Conservation (phyloP, 73 alveolate genomes). For the Diophrys sp. region DNA sequence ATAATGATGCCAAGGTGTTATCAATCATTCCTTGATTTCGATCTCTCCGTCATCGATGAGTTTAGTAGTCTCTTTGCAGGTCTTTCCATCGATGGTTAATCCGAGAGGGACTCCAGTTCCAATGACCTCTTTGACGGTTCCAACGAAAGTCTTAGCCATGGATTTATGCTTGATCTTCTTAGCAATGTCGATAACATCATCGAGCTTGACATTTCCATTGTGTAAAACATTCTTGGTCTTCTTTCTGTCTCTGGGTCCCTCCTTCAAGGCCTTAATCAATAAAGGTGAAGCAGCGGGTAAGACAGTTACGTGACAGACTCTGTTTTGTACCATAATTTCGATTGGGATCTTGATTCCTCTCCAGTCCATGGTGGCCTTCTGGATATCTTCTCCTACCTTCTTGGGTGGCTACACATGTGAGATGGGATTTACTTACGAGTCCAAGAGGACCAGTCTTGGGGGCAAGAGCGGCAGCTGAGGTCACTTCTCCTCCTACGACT, state of each 20-base stretch:
- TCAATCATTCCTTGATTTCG: neutral
- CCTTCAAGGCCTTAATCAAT: conserved; percentile 75
- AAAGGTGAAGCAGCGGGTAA: conserved; percentile 82
- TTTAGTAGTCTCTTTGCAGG: conserved; percentile 32
- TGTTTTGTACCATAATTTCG: conserved; percentile 71
- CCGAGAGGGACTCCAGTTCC: conserved; percentile 66
- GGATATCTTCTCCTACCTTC: conserved; percentile 72
- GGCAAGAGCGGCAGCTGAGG: conserved; percentile 82
- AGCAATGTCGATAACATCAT: conserved; percentile 55
- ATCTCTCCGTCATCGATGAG: conserved; percentile 50
- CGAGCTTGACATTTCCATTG: conserved; percentile 63
- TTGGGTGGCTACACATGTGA: too few relatives aligned
- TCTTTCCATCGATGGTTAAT: conserved; percentile 56
- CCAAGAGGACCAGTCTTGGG: conserved; percentile 89
- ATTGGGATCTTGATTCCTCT: conserved; percentile 71
- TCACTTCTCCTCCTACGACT: conserved; percentile 68
- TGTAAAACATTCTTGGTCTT: conserved; percentile 53
- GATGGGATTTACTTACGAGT: too few relatives aligned
- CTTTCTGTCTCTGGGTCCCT: conserved; percentile 61
- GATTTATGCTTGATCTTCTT: conserved; percentile 54
- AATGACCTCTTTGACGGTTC: conserved; percentile 56
- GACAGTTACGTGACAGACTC: conserved; percentile 65
- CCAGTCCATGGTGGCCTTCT: conserved; percentile 58
- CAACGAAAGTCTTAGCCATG: conserved; percentile 47
- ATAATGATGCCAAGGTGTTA: too few relatives aligned